Evolutionary conservation across 305 asterid species (phyloP).

Genomic region (Fraxinus xanthoxyloides): DNA sequence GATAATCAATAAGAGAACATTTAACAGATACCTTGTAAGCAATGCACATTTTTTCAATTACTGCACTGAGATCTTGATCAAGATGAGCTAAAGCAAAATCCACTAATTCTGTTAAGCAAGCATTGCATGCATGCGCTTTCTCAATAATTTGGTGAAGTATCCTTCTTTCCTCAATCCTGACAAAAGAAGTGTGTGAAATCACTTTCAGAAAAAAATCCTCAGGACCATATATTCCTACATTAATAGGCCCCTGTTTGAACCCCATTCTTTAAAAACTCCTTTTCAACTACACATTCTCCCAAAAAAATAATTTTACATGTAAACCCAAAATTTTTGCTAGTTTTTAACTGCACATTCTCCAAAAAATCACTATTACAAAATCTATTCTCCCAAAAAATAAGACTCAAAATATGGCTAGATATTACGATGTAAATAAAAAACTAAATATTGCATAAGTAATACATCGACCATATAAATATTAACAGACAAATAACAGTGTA

Average conservation of each 20-base stretch:
- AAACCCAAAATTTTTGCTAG: no score
- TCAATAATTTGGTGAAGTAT: constrained; percentile 58
- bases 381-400: neutral
- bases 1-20: constrained; percentile 20
- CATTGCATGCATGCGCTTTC: constrained; percentile 56
- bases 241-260: neutral
- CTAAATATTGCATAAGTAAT: neutral
- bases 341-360: neutral
- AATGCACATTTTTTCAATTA: constrained; percentile 44
- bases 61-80: constrained; percentile 54
- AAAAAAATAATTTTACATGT: no score
- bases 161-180: constrained; percentile 75
- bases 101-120: constrained; percentile 47
- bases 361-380: no score
- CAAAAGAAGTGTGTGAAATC: constrained; percentile 27
- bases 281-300: no score
- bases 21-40: constrained; percentile 63
- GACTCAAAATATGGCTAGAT: neutral
- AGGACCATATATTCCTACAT: neutral
- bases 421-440: neutral
- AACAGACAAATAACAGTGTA: neutral
- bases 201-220: constrained; percentile 13
- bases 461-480: neutral
- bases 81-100: constrained; percentile 50
- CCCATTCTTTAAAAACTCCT: neutral